phyloP scores from a whole-genome alignment of 257 asterid species.

The Mitragyna speciosa region DNA sequence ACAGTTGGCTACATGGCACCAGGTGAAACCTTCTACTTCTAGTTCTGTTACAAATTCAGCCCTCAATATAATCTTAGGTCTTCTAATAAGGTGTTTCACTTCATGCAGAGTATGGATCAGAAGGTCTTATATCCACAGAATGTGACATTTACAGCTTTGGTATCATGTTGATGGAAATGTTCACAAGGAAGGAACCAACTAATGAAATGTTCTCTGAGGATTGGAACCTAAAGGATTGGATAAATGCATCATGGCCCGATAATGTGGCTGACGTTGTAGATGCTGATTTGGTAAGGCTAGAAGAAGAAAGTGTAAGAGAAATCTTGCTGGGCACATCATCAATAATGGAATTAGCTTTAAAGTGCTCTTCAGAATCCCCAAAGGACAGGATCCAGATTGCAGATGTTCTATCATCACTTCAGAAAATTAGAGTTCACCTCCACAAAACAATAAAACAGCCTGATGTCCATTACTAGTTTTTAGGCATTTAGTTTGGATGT shows the following conservation, averaged over 20 bases:
- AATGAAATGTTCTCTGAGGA: conserved; percentile 33
- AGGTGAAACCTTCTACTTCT: conserved; percentile 7
- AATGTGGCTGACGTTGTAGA: conserved; percentile 22
- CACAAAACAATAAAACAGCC: too few species aligned
- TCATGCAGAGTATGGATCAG: conserved; percentile 42
- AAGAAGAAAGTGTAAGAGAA: too few species aligned
- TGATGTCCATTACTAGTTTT: too few species aligned
- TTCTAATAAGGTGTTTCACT: not conserved
- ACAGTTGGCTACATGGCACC: conserved; percentile 37
- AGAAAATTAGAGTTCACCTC: too few species aligned
- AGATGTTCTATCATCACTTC: too few species aligned
- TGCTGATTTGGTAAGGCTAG: conserved; percentile 16
- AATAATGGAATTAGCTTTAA: too few species aligned
- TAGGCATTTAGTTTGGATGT: too few species aligned
- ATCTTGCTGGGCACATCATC: too few species aligned
- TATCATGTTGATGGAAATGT: conserved; percentile 42
- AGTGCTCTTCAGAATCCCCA: too few species aligned
- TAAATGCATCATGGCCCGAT: conserved; percentile 18
- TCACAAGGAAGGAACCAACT: conserved; percentile 37
- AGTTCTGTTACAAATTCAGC: not conserved
- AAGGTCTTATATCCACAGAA: conserved; percentile 43
- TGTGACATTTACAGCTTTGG: conserved; percentile 49
- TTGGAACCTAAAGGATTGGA: conserved; percentile 35
- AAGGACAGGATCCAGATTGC: too few species aligned
- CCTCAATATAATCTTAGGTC: not conserved